phyloP scores from a whole-genome alignment of 1,139 yeast genomes.

The Maudiozyma humilis region DNA sequence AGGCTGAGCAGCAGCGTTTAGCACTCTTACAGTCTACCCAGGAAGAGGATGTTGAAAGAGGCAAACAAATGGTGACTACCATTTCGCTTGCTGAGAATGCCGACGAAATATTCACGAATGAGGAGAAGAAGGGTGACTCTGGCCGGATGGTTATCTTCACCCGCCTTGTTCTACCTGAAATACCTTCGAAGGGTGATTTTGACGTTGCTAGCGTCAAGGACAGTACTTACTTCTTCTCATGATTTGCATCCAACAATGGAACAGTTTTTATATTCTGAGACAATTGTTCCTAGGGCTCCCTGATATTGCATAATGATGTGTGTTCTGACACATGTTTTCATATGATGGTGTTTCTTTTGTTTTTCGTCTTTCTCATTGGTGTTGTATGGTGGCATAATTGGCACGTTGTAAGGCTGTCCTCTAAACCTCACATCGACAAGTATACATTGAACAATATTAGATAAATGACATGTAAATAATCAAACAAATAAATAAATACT shows the following conservation, averaged over 20 bases:
- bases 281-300: no score
- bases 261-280: neutral
- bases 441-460: neutral
- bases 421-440: no score
- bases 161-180: constrained; percentile 63
- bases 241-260: no score
- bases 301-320: no score
- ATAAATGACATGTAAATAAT: constrained; percentile 1
- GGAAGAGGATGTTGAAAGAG: constrained; percentile 43
- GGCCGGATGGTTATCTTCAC: constrained; percentile 36
- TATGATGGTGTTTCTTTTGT: neutral
- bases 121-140: constrained; percentile 29
- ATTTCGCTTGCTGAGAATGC: constrained; percentile 50
- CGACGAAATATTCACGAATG: constrained; percentile 4
- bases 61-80: constrained; percentile 59
- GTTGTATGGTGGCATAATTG: neutral
- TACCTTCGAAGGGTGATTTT: constrained; percentile 78
- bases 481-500: neutral
- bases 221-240: constrained; percentile 71
- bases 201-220: constrained; percentile 66
- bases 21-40: constrained; percentile 46
- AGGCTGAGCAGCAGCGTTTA: constrained; percentile 59
- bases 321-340: neutral
- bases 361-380: neutral
- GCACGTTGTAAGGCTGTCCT: no score